Conservation (phyloP, 441 rosid genomes). For the Arabidopsis hybrid region DNA sequence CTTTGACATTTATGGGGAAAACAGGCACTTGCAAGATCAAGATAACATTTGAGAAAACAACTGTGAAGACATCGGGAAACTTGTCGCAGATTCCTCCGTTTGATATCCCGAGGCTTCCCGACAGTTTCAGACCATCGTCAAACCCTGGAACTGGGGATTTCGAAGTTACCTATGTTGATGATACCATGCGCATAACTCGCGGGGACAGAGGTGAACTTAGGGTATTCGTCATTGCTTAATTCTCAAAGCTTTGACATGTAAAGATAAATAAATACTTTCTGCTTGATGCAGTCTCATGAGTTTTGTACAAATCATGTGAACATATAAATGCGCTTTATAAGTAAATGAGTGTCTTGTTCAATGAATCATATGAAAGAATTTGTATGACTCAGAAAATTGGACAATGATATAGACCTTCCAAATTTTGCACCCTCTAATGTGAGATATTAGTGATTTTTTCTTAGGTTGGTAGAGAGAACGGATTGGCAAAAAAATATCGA, state of each 20-base stretch:
- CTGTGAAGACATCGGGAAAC: slow-evolving; percentile 72
- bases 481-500: background rate
- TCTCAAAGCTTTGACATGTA: background rate
- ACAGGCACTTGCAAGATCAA: slow-evolving; percentile 74
- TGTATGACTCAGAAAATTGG: background rate
- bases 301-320: slow-evolving; percentile 6
- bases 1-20: background rate
- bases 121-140: slow-evolving; percentile 70
- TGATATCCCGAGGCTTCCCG: slow-evolving; percentile 80
- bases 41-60: slow-evolving; percentile 77
- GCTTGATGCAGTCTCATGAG: background rate
- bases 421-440: background rate
- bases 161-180: slow-evolving; percentile 75
- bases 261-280: background rate
- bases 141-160: slow-evolving; percentile 76
- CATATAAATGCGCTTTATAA: background rate
- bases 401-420: background rate
- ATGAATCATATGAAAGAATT: too few relatives aligned
- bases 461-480: background rate
- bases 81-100: slow-evolving; percentile 79
- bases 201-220: slow-evolving; percentile 90
- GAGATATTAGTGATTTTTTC: background rate
- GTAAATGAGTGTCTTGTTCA: too few relatives aligned
- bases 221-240: slow-evolving; percentile 59
- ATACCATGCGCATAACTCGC: slow-evolving; percentile 73